These are phyloP conservation scores for Mortierella sp. DNA, from an alignment of 371 early-diverging fungal genomes.

Conservation along the genomic window DNA sequence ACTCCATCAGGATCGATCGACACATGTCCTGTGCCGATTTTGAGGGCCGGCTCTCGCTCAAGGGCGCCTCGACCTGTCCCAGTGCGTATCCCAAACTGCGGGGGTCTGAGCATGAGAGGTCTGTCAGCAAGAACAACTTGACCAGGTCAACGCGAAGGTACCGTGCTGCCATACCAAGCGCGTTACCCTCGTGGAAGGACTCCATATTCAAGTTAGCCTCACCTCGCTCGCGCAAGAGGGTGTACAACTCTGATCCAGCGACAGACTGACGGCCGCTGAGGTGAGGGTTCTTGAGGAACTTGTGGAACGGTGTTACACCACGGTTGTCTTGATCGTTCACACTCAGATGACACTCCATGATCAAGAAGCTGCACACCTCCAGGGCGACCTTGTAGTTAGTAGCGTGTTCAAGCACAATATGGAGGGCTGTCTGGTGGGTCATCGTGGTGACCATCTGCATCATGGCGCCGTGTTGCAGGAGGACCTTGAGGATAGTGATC, in stretches of 20 bases:
- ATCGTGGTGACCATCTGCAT: slow-evolving; percentile 49
- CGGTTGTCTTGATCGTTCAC: slow-evolving; percentile 53
- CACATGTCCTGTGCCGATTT: slow-evolving; percentile 40
- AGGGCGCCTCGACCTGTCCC: slow-evolving; percentile 37
- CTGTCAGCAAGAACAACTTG: slow-evolving; percentile 50
- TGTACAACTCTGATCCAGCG: slow-evolving; percentile 48
- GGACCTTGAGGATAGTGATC: slow-evolving; percentile 32
- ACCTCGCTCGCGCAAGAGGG: slow-evolving; percentile 45
- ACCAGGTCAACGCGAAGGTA: slow-evolving; percentile 48
- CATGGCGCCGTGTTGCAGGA: slow-evolving; percentile 45
- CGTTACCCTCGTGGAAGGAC: slow-evolving; percentile 50
- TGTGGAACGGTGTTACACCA: slow-evolving; percentile 54
- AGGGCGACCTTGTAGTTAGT: slow-evolving; percentile 41
- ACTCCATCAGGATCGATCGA: slow-evolving; percentile 45
- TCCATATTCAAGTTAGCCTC: slow-evolving; percentile 39
- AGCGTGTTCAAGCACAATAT: slow-evolving; percentile 50
- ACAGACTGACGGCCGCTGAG: slow-evolving; percentile 46
- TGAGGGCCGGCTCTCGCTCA: slow-evolving; percentile 44
- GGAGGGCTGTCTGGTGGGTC: slow-evolving; percentile 47
- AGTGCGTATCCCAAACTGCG: slow-evolving; percentile 43
- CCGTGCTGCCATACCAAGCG: slow-evolving; percentile 48
- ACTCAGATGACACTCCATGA: slow-evolving; percentile 40
- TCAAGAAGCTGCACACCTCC: slow-evolving; percentile 44
- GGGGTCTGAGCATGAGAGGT: slow-evolving; percentile 44
- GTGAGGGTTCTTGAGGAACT: slow-evolving; percentile 51